Base-by-base conservation (phyloP, 2,329 filamentous ascomycete species). In the Sclerotinia nivalis region DNA sequence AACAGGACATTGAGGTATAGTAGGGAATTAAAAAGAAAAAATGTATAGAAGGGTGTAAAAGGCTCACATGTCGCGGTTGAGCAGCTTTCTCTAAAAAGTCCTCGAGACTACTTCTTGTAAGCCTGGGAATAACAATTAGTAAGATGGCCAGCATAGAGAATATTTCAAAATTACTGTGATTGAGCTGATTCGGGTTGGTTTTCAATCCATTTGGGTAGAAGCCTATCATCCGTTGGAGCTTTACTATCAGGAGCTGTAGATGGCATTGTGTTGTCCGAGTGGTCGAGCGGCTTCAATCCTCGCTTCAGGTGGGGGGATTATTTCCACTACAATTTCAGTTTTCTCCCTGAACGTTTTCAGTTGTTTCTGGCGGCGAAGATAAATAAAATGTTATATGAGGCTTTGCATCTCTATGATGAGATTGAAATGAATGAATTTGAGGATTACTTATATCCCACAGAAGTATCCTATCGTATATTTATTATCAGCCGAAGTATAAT, bases 61-160 rank as follows among this genome's bases (percentile, higher is more conserved):
- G 52, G 12, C 61, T 37, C 15, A 65, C 81, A 67, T 85, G 83
- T 66, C 84, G 85, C 18, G 87, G 86, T 75, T 86, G 84, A 58
- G 74, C 72, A 60, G 78, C 77, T 59, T 76, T 71, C 6, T 72
- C 69, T 4, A 79, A 68, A 28, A 77, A 72, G 9, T 70, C 64
- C 10, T 73, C 68, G 12, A 78, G 60, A 37, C 71, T 70, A 60
- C 74, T 70, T 61, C 69, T 68, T 18, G 73, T 70, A 68, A 75
- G 68, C 52, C 77, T 78, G 67, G 18, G 49, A 37, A 31, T 15
- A 34, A 25, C 18, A 31, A 4, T 68, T 31, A 64, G 71, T 50
- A 71, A 37, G 20, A 7, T 45, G 8, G 12, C 8, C 10, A 22
- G 20, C 18, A 25, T 9, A 59, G 43, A 5, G 72, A 73, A 69